phyloP scores from a whole-genome alignment of 2,329 filamentous ascomycete species.

The Clarireedia monteithiana region DNA sequence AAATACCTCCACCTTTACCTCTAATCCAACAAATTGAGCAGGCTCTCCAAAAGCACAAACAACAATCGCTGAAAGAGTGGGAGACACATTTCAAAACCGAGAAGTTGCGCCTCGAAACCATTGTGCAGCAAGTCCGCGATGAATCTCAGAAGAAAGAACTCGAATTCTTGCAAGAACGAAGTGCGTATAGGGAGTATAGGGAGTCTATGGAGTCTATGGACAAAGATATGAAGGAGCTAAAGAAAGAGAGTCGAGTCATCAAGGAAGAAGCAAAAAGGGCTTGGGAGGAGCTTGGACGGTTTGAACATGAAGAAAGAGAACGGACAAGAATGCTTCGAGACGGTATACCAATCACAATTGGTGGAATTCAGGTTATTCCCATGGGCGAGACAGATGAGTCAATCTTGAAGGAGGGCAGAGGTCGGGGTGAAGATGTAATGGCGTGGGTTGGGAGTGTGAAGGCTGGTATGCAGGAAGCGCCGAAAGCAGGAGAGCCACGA shows the following conservation, averaged over 20 bases:
- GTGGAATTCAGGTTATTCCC: slow-evolving; percentile 90
- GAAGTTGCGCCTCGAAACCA: slow-evolving; percentile 6
- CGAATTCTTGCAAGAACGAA: slow-evolving; percentile 5
- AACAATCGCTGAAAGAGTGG: slow-evolving; percentile 7
- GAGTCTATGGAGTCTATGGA: neutral
- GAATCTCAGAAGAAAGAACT: slow-evolving; percentile 8
- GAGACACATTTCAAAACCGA: slow-evolving; percentile 5
- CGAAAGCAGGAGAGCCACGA: neutral
- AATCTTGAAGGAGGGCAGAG: neutral
- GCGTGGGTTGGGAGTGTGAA: slow-evolving; percentile 6
- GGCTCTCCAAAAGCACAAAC: slow-evolving; percentile 8
- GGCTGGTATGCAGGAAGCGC: neutral
- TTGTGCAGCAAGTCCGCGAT: slow-evolving; percentile 5
- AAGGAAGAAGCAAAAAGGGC: slow-evolving; percentile 77
- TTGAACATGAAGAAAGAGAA: slow-evolving; percentile 89
- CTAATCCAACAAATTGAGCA: slow-evolving; percentile 9
- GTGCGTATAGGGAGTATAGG: neutral
- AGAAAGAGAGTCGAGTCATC: slow-evolving; percentile 8
- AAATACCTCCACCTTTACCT: slow-evolving; percentile 5
- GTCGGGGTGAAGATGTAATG: neutral
- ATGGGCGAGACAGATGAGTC: slow-evolving; percentile 42
- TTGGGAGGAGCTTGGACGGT: slow-evolving; percentile 91
- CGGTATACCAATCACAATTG: slow-evolving; percentile 81
- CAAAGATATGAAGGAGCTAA: slow-evolving; percentile 6
- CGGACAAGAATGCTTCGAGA: slow-evolving; percentile 74